A percentile compares a stretch with the other conserved stretches of the same genome.
Evolutionary conservation across 1,284 basidiomycete genomes (phyloP).

Genomic region (Sporisorium reilianum): DNA sequence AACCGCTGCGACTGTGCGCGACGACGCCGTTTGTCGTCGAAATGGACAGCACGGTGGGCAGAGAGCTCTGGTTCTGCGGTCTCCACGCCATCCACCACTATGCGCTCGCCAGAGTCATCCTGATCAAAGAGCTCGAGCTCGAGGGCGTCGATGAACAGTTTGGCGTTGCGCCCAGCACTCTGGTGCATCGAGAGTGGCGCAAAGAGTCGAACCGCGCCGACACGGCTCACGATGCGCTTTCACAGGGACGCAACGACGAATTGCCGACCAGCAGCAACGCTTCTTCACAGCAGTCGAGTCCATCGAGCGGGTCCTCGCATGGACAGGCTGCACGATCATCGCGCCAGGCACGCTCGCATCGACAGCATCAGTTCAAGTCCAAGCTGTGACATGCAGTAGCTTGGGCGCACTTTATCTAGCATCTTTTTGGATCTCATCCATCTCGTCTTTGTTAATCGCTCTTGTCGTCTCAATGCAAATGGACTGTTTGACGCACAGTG

Average conservation of each 20-base stretch:
- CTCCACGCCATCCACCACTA: constrained; percentile 66
- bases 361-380: constrained; percentile 18
- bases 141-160: constrained; percentile 51
- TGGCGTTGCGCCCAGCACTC: constrained; percentile 64
- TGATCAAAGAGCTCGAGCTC: constrained; percentile 57
- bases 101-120: constrained; percentile 60
- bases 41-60: constrained; percentile 45
- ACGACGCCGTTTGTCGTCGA: constrained; percentile 59
- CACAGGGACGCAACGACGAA: constrained; percentile 19
- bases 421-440: not conserved
- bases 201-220: constrained; percentile 38
- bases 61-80: constrained; percentile 64
- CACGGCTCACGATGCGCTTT: constrained; percentile 12
- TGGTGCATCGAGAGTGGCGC: constrained; percentile 54
- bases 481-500: too few relatives aligned
- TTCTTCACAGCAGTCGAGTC: not conserved
- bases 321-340: constrained; percentile 2
- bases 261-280: not conserved
- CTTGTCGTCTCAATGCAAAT: too few relatives aligned
- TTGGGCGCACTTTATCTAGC: not conserved
- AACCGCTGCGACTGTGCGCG: constrained; percentile 47
- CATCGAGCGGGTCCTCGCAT: constrained; percentile 11
- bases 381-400: constrained; percentile 21
- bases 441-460: not conserved
- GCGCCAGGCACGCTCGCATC: constrained; percentile 1